Evolutionary conservation across 2,329 filamentous ascomycete species (phyloP), one percentile per base, ranked within the genome.

Genomic region (Mycocentrospora acerina): DNA sequence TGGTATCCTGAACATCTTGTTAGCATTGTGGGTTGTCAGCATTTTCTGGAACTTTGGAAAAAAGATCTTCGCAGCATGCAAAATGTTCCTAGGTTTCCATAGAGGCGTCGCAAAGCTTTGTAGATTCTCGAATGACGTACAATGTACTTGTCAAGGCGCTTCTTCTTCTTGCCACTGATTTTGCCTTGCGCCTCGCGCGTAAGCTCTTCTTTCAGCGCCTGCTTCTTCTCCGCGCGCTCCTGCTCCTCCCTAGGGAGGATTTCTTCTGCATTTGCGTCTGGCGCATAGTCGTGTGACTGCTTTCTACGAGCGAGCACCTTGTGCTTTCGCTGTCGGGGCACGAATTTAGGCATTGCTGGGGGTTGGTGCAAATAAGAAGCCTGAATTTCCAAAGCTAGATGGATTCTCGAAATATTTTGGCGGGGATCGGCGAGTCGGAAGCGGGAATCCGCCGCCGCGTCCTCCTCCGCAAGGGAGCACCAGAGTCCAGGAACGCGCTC

Each of bases 71-170:
- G 19, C 19, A 22, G 9, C 19, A 22, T 22, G 19, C 5, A 22
- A 9, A 5, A 5, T 9, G 19, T 22, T 9, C 5, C 19, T 9
- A 22, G 19, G 19, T 22, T 6, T 22, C n/a, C 17, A 32, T 11
- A 11, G 10, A 10, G 6, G 10, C 11, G 22, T 4, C 8, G 16
- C 13, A 10, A 31, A 24, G 7, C 15, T n/a, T 14, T 5, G n/a
- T 10, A 26, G 13, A 4, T 22, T 25, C 6, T 4, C 3, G 4
- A 6, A 10, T 14, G 4, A 64, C 72, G 24, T 62, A 79, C 77
- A 64, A 86, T 82, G 51, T 85, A 86, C 59, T 85, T 85, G 52
- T 85, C 81, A 46, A 86, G 59, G 37, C 82, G 72, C 69, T 85
- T 85, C 53, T 80, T 75, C 67, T 86, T 86, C 66, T 85, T 85